Evolutionary conservation across 371 early-diverging fungal genomes (phyloP).

Genomic region (Blastocladiella emersonii): DNA sequence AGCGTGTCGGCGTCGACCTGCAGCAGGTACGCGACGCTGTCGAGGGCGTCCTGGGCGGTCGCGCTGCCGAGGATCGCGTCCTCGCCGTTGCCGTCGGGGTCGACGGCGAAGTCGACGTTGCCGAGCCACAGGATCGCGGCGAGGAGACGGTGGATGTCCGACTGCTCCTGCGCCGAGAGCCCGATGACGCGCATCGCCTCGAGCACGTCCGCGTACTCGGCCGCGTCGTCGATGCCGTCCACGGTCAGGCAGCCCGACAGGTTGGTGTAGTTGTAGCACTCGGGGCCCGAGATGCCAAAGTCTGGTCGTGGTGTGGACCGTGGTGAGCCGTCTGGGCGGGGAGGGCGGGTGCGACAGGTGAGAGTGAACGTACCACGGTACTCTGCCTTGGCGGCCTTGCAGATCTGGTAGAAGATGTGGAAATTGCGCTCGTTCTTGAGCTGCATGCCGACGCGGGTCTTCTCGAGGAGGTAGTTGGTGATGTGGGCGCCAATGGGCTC

Average conservation of each 20-base stretch:
- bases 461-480: slow-evolving; percentile 96
- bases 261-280: slow-evolving; percentile 64
- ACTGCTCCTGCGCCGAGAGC: slow-evolving; percentile 61
- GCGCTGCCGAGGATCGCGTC: slow-evolving; percentile 70
- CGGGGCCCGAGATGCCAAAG: slow-evolving; percentile 65
- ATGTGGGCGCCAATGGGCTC: slow-evolving; percentile 94
- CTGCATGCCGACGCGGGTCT: slow-evolving; percentile 90
- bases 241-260: slow-evolving; percentile 58
- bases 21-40: slow-evolving; percentile 64
- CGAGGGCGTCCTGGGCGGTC: slow-evolving; percentile 85
- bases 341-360: slow-evolving; percentile 48
- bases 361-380: slow-evolving; percentile 23
- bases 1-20: slow-evolving; percentile 53
- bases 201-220: slow-evolving; percentile 75
- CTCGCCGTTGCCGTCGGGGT: slow-evolving; percentile 64
- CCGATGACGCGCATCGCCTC: slow-evolving; percentile 72
- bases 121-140: slow-evolving; percentile 93
- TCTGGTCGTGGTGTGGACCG: too few species aligned
- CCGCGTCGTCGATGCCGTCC: slow-evolving; percentile 75
- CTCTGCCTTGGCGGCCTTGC: slow-evolving; percentile 61
- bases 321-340: slow-evolving; percentile 65
- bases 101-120: slow-evolving; percentile 73
- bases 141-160: slow-evolving; percentile 77
- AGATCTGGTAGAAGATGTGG: slow-evolving; percentile 96
- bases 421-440: slow-evolving; percentile 87